Evolutionary conservation across 1,284 basidiomycete genomes (phyloP).

Genomic region (Heterobasidion annosum): DNA sequence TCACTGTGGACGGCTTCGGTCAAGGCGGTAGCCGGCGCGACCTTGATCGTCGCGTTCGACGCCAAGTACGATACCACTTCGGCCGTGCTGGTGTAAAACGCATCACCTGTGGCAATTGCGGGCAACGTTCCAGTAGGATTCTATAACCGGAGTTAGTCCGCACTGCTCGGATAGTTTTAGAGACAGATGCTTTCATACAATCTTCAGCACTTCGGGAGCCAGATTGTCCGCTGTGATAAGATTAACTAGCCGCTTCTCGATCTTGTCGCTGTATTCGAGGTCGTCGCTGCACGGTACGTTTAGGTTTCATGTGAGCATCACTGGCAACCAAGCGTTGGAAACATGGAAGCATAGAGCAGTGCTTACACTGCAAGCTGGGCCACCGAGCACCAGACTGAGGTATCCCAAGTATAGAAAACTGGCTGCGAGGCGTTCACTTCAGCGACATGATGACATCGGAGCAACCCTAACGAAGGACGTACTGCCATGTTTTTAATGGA

Average conservation of each 20-base stretch:
- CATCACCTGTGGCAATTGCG: conserved; percentile 33
- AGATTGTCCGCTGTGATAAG: conserved; percentile 55
- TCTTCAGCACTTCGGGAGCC: conserved; percentile 42
- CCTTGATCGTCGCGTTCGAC: conserved; percentile 31
- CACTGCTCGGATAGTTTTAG: background rate
- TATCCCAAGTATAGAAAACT: conserved; percentile 33
- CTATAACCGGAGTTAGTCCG: conserved; percentile 16
- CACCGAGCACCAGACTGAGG: conserved; percentile 40
- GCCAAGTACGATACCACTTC: conserved; percentile 41
- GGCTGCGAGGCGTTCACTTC: conserved; percentile 15
- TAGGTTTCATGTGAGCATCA: too few species aligned
- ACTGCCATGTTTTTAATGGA: too few species aligned
- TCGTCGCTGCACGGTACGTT: conserved; percentile 22
- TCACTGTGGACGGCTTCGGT: conserved; percentile 42
- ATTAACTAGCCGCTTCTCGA: conserved; percentile 30
- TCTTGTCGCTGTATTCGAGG: conserved; percentile 21
- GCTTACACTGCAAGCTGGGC: conserved; percentile 41
- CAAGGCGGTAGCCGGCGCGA: conserved; percentile 26
- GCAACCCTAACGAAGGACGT: too few species aligned
- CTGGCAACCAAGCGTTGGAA: too few species aligned
- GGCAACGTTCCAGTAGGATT: conserved; percentile 50
- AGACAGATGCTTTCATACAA: conserved; percentile 22
- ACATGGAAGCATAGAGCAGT: background rate
- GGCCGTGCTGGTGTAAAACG: conserved; percentile 36
- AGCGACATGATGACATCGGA: too few species aligned